phyloP scores from a whole-genome alignment of 371 early-diverging fungal genomes.

The Coemansia sp. region DNA sequence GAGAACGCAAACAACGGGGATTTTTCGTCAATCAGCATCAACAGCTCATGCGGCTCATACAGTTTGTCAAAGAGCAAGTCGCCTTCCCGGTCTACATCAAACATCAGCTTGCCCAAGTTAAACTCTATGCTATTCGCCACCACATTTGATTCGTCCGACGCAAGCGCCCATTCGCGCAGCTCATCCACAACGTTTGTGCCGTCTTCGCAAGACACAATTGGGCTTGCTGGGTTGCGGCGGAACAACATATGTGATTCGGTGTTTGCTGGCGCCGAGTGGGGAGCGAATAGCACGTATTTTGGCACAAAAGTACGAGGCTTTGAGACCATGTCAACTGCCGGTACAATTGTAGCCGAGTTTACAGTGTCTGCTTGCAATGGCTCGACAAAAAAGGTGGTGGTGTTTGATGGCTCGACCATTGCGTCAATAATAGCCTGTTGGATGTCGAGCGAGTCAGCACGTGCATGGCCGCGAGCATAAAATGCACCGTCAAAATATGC shows the following conservation, averaged over 20 bases:
- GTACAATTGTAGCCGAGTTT: conserved; percentile 9
- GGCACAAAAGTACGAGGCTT: conserved; percentile 18
- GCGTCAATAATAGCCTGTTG: conserved; percentile 28
- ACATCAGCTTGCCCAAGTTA: conserved; percentile 33
- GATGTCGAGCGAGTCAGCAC: conserved; percentile 19
- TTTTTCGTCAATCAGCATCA: conserved; percentile 3
- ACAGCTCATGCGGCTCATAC: conserved; percentile 14
- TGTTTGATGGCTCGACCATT: conserved; percentile 17
- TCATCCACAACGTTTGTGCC: neutral
- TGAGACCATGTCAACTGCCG: conserved; percentile 20
- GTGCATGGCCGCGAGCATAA: conserved; percentile 25
- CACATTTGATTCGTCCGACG: neutral
- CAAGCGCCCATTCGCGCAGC: conserved; percentile 9
- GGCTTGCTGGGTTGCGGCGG: neutral
- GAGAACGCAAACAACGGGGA: conserved; percentile 38
- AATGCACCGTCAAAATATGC: conserved; percentile 15
- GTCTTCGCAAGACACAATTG: neutral
- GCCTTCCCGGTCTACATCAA: conserved; percentile 24
- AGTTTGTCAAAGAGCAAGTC: conserved; percentile 6
- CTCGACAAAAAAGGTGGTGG: conserved; percentile 14
- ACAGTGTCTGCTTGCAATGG: neutral
- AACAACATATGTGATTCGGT: conserved; percentile 10
- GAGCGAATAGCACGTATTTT: neutral
- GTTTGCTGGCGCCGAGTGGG: neutral
- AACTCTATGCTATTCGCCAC: conserved; percentile 8